Base-by-base conservation (phyloP, 2,329 filamentous ascomycete genomes). In the Pseudocercospora fijiensis region DNA sequence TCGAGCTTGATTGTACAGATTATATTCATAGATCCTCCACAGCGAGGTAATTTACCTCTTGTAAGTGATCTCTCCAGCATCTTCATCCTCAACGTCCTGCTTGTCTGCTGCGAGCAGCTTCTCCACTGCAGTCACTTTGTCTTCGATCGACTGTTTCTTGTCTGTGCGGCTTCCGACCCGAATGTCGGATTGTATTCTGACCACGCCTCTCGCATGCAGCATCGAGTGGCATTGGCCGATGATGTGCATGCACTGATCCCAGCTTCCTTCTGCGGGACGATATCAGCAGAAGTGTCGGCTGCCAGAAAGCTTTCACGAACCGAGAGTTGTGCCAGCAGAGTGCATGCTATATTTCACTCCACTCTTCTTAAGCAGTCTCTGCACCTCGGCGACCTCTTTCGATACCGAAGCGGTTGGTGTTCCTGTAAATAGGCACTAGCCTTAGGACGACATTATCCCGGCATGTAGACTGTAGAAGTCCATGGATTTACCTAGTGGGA, bases 291-390 rank as follows among this genome's bases (percentile, higher is more conserved):
- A 16, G 33, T 37, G 33, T 16, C n/a, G 33, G 33, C 13, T n/a
- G 33, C 13, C 4, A n/a, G 4, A n/a, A 43, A 37, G 49, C 27
- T n/a, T 18, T 13, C 18, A 43, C 88, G 63, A 81, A 95, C 92
- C 92, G 61, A 98, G 85, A 0, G 94, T 98, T 0, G 94, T 97
- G 11, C 94, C 95, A 1, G 92, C 93, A 26, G 91, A 93, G 79
- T 98, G 94, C 91, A 98, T 95, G 53, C 85, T 88, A 76, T 93
- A 94, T 68, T 86, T 88, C 67, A 98, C 77, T 1, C 92, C 92
- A 70, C 90, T 95, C 60, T 86, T 87, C 77, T 90, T 87, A 72
- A 99, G 84, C 37, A 98, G 83, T 62, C 88, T 87, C 80, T 98
- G 94, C 41, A 98, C 92, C 67, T 90, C 88, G 33, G 94, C 94